Conservation (phyloP, 352 stramenopile genomes). For the Nothophytophthora sp. region DNA sequence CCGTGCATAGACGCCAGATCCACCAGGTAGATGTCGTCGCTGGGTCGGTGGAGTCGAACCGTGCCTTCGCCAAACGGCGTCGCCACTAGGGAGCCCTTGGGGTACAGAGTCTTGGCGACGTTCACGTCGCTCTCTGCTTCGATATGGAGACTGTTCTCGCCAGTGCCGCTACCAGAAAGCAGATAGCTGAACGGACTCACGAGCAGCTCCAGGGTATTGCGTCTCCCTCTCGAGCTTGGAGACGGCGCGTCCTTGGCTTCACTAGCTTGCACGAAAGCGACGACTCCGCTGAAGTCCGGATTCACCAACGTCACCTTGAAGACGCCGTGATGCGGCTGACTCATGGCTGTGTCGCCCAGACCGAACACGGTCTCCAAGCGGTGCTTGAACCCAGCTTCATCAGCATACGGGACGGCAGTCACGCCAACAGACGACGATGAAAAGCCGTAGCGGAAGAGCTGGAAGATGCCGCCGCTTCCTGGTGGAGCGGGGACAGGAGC, state of each 20-base stretch:
- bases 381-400: constrained; percentile 38
- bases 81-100: constrained; percentile 46
- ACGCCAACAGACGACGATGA: constrained; percentile 14
- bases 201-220: constrained; percentile 74
- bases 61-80: constrained; percentile 72
- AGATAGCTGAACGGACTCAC: constrained; percentile 77
- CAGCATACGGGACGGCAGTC: constrained; percentile 30
- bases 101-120: constrained; percentile 35
- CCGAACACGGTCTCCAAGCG: constrained; percentile 65
- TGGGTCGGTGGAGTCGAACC: constrained; percentile 43
- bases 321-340: constrained; percentile 41
- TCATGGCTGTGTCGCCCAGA: constrained; percentile 50
- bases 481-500: constrained; percentile 9
- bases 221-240: constrained; percentile 26
- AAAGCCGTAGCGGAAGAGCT: constrained; percentile 67
- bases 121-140: constrained; percentile 10
- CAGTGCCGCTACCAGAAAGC: constrained; percentile 12
- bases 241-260: constrained; percentile 34
- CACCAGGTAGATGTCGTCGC: constrained; percentile 63
- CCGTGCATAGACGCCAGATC: constrained; percentile 44
- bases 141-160: neutral
- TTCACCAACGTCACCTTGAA: constrained; percentile 56
- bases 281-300: constrained; percentile 34
- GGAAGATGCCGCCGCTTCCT: constrained; percentile 66
- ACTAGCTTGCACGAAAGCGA: constrained; percentile 54